Conservation (phyloP, 2,329 filamentous ascomycete genomes). For the Chrysoporthe austroafricana region DNA sequence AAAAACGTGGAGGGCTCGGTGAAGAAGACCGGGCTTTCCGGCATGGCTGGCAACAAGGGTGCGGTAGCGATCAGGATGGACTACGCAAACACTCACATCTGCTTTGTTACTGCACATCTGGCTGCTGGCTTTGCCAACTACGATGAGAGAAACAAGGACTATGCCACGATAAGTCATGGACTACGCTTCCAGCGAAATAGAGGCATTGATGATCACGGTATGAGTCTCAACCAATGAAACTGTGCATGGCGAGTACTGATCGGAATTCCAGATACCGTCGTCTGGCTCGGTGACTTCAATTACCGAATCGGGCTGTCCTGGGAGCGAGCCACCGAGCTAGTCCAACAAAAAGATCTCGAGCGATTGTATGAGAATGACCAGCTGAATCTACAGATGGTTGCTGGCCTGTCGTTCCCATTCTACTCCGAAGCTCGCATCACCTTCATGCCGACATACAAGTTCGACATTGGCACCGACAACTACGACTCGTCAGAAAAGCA, state of each 20-base stretch:
- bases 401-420: constrained; percentile 84
- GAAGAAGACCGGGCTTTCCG: constrained; percentile 93
- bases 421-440: constrained; percentile 89
- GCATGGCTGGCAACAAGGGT: constrained; percentile 97
- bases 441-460: constrained; percentile 96
- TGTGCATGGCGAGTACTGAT: constrained; percentile 31
- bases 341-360: constrained; percentile 74
- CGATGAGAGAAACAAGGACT: constrained; percentile 93
- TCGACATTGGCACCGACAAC: constrained; percentile 81
- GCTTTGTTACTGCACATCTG: constrained; percentile 94
- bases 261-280: constrained; percentile 63
- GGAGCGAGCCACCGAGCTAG: constrained; percentile 75
- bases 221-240: constrained; percentile 20
- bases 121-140: constrained; percentile 97
- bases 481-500: constrained; percentile 97
- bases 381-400: constrained; percentile 96
- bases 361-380: constrained; percentile 91
- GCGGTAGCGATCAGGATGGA: constrained; percentile 96
- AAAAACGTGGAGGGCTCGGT: constrained; percentile 97
- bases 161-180: constrained; percentile 83
- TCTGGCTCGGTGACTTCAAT: constrained; percentile 98
- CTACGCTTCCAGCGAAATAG: constrained; percentile 89
- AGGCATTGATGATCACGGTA: constrained; percentile 87
- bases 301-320: constrained; percentile 88
- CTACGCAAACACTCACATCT: constrained; percentile 88